phyloP scores from a whole-genome alignment of 2,329 filamentous ascomycete genomes.

The Cladosporium sp. region DNA sequence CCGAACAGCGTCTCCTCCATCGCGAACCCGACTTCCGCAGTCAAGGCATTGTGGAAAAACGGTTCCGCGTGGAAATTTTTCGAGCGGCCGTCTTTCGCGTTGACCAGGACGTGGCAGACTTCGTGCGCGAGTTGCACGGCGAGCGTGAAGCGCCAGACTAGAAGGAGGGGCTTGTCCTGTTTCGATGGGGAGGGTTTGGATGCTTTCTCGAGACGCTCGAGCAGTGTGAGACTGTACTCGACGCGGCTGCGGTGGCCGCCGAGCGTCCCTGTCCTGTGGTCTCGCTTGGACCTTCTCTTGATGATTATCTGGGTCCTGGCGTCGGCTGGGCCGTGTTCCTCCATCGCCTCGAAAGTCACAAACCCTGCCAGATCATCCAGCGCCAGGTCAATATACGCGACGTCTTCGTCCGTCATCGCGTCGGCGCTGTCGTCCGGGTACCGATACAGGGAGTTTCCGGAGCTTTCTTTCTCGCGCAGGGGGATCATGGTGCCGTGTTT shows the following conservation, averaged over 20 bases:
- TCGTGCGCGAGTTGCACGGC: constrained; percentile 17
- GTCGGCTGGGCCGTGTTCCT: background rate
- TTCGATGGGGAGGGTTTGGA: background rate
- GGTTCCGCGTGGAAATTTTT: background rate
- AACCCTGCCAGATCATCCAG: background rate
- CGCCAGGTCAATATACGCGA: background rate
- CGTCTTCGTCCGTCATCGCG: background rate
- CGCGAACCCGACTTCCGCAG: constrained; percentile 3
- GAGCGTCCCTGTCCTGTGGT: background rate
- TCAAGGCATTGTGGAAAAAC: background rate
- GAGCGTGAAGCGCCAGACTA: constrained; percentile 7
- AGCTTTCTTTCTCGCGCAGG: background rate
- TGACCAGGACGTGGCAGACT: constrained; percentile 7
- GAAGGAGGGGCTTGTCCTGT: background rate
- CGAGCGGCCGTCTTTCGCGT: background rate
- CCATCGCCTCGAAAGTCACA: background rate
- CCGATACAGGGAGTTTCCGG: background rate
- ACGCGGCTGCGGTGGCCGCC: background rate
- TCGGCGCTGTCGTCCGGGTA: constrained; percentile 3
- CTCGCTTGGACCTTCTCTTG: too few species aligned
- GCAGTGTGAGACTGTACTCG: background rate
- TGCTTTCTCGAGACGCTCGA: background rate
- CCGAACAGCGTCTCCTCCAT: constrained; percentile 12
- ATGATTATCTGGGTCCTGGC: background rate
- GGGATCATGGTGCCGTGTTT: background rate